phyloP scores from a whole-genome alignment of 2,329 filamentous ascomycete species.

The Sporothrix pallida region DNA sequence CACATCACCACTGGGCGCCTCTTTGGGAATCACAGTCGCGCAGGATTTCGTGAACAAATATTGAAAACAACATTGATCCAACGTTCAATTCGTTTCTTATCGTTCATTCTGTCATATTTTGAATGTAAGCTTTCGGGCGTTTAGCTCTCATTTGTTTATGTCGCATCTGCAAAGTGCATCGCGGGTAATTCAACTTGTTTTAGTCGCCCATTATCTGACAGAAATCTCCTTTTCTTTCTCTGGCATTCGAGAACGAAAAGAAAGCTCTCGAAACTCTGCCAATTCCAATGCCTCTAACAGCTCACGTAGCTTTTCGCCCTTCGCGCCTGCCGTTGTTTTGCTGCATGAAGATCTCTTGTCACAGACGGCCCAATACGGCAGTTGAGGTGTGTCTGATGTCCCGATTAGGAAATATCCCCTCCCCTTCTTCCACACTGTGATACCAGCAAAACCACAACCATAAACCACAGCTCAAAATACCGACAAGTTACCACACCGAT shows the following conservation, averaged over 20 bases:
- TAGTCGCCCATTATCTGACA: background rate
- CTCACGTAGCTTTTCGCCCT: background rate
- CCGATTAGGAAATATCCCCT: background rate
- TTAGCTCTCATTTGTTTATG: background rate
- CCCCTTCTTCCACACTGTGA: background rate
- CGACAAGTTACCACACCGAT: background rate
- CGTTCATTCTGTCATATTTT: too few species aligned
- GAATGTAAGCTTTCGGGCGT: background rate
- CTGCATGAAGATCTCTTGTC: slow-evolving; percentile 7
- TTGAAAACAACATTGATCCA: background rate
- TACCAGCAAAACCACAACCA: background rate
- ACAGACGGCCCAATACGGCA: slow-evolving; percentile 21
- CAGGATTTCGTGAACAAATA: background rate
- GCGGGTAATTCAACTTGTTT: background rate
- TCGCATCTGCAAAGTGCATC: background rate
- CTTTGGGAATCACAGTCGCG: background rate
- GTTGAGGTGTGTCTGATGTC: background rate
- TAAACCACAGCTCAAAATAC: background rate
- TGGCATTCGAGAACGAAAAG: background rate
- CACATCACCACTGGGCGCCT: background rate
- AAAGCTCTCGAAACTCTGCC: background rate
- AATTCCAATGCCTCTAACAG: background rate
- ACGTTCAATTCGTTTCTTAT: too few species aligned
- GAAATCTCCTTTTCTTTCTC: too few species aligned
- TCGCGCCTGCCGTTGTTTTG: background rate